Evolutionary conservation across 108 stramenopile genomes (phyloP), one percentile per base, ranked within the genome.

Genomic region (Cyclotella choctawhatcheeana): DNA sequence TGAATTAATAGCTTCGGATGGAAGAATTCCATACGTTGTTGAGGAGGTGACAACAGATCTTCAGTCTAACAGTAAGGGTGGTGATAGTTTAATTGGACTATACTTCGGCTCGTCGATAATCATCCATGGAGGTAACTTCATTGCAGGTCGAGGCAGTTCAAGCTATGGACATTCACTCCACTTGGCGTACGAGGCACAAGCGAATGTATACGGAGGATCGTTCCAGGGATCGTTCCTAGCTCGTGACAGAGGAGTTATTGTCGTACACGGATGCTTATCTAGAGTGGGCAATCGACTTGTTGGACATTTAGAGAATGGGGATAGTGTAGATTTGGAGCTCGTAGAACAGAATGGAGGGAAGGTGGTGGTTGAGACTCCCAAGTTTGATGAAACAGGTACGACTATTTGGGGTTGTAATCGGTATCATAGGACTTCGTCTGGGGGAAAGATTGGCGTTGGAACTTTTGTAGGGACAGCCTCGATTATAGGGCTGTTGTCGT

Each of bases 111-210:
- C 70, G 0, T 33, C n/a, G 14, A 40, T 71, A 10, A 71, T 44
- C 7, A 71, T 71, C 30, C 30, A 61, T 13, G 70, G 70, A 48
- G 70, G 70, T 8, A 71, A 60, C 43, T 71, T 71, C 26, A 35
- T 71, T 6, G 70, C 40, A 6, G 70, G 70, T 20, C 30, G 60
- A 0, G 70, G 70, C 13, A 51, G 44, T 34, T 37, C 59, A 2
- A 27, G 16, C 13, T 29, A 69, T 52, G 70, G 70, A 3, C 22
- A 61, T 35, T 58, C 55, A 21, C 47, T 71, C 24, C 70, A 51
- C 30, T 25, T 54, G 6, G 44, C 40, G 0, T 71, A 61, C 31
- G 70, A 71, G 7, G 70, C 70, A 12, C 48, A 32, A 13, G 51
- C 51, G 33, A 16, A 71, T 16, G 30, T 71, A 22, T 54, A 61